Evolutionary conservation across 2,329 filamentous ascomycete genomes (phyloP).

Genomic region (Exophiala sp.): DNA sequence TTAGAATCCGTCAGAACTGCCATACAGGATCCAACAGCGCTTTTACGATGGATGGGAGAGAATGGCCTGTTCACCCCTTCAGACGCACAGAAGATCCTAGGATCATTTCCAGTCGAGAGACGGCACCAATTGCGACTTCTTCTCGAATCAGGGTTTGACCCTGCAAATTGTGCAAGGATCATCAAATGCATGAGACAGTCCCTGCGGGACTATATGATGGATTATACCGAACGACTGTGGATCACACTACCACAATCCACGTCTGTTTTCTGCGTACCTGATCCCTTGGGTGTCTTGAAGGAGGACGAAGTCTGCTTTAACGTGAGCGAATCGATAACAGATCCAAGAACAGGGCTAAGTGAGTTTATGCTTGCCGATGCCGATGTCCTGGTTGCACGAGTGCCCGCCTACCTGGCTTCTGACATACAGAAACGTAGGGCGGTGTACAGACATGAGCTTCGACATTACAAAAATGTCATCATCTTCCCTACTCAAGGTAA

Average conservation of each 20-base stretch:
- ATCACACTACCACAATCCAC: conserved; percentile 52
- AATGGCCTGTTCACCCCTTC: neutral
- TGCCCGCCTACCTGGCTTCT: conserved; percentile 55
- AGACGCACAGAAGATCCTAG: conserved; percentile 23
- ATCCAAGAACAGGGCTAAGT: conserved; percentile 35
- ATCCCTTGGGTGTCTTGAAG: conserved; percentile 50
- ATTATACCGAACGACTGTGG: conserved; percentile 45
- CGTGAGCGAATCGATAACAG: conserved; percentile 48
- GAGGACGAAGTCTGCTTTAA: conserved; percentile 55
- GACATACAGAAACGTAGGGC: conserved; percentile 57
- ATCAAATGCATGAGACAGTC: conserved; percentile 33
- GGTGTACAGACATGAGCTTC: conserved; percentile 50
- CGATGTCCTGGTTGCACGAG: conserved; percentile 55
- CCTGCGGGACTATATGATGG: conserved; percentile 39
- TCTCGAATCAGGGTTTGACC: conserved; percentile 45
- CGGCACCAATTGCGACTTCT: conserved; percentile 37
- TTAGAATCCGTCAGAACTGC: conserved; percentile 32
- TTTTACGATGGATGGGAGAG: conserved; percentile 26
- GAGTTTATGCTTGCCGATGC: conserved; percentile 46
- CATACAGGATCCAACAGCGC: conserved; percentile 7
- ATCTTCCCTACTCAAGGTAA: conserved; percentile 54
- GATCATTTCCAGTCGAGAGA: conserved; percentile 36
- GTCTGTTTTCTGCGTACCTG: conserved; percentile 55
- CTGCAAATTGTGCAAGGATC: conserved; percentile 39
- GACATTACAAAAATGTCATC: conserved; percentile 55